Conservation (phyloP, 1,284 basidiomycete genomes). For the Tylopilus orsonianus region DNA sequence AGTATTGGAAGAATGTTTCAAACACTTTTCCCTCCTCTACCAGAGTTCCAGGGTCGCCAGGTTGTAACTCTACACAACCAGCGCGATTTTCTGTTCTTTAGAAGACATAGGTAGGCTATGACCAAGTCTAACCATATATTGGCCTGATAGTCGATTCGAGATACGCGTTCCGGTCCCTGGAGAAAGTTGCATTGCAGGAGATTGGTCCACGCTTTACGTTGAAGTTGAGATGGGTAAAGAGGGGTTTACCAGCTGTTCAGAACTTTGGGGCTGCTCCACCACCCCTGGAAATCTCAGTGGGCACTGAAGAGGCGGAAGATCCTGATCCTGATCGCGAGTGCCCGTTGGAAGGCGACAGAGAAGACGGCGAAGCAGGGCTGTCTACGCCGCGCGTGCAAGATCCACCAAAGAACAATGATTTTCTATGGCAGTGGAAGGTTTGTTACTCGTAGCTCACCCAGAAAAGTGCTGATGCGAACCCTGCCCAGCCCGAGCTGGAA, state of each 20-base stretch:
- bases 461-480: conserved; percentile 12
- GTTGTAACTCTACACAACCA: conserved; percentile 98
- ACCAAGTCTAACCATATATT: background rate
- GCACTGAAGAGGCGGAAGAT: conserved; percentile 38
- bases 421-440: conserved; percentile 82
- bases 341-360: conserved; percentile 11
- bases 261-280: conserved; percentile 60
- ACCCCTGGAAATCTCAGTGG: conserved; percentile 62
- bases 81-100: conserved; percentile 97
- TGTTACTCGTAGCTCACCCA: conserved; percentile 18
- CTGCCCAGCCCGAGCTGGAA: conserved; percentile 69
- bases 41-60: conserved; percentile 95
- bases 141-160: conserved; percentile 39
- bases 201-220: conserved; percentile 98
- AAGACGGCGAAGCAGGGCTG: conserved; percentile 15
- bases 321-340: conserved; percentile 32
- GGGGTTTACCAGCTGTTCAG: conserved; percentile 82
- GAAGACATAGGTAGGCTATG: conserved; percentile 78
- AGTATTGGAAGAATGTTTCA: conserved; percentile 94
- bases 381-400: conserved; percentile 15
- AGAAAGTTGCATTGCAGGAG: conserved; percentile 94
- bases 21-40: conserved; percentile 91
- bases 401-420: conserved; percentile 68
- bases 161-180: conserved; percentile 89
- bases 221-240: conserved; percentile 87